Base-by-base conservation (phyloP, 495 filamentous ascomycete species). In the Aspergillus incahuasiensis region DNA sequence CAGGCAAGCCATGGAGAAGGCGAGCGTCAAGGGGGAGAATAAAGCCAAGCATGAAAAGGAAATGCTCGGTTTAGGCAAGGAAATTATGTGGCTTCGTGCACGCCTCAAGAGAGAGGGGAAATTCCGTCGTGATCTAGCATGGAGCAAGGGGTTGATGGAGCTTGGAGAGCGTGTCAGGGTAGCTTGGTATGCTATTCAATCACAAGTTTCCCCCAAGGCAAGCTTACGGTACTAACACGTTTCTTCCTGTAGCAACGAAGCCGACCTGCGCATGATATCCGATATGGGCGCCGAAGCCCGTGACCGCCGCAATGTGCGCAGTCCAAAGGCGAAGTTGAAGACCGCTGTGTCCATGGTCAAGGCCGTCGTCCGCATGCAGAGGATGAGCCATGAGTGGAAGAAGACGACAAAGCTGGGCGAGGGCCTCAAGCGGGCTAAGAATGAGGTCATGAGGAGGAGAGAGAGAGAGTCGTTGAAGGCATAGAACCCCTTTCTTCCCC, bases 41-140 rank as follows among this genome's bases (percentile, higher is more conserved):
- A 78, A 76, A 59, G 76, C 77, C 52, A 74, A 79, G 47, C 92
- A 96, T 60, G 80, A 80, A 56, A 86, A 86, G 61, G 95, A 97
- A 72, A 78, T 96, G 28, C 80, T 83, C 45, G 91, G 91, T 11
- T 76, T 98, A 65, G 82, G 81, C 56, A 87, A 92, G 71, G 91
- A 96, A 68, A 92, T 97, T 61, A 78, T 91, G 58, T 98, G 88
- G 85, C 82, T 97, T 55, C 80, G 86, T 55, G 90, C 89, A 5
- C 81, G 85, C 48, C 85, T 86, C 67, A 78, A 82, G 65, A 80
- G 94, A 20, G 92, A 96, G 72, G 83, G 88, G 62, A 83, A 80
- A 50, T 86, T 97, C 72, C 78, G 94, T 44, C 78, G 76, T 42
- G 87, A 88, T 57, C 74, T 92, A 50, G 86, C 84, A 21, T 95